phyloP scores from a whole-genome alignment of 441 rosid species.

The Bruguiera hainesii region DNA sequence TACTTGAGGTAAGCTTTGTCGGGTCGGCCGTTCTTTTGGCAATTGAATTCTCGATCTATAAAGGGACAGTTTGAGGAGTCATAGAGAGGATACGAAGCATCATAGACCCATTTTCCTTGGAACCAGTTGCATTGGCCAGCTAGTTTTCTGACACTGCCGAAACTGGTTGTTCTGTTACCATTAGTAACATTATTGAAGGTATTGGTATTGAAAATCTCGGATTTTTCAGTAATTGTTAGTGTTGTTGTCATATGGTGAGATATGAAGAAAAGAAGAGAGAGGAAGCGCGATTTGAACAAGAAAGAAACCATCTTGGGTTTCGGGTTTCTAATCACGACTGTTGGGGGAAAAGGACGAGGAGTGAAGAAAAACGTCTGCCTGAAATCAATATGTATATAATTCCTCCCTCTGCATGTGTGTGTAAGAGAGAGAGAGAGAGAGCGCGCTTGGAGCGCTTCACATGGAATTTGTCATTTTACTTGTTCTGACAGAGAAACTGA shows the following conservation, averaged over 20 bases:
- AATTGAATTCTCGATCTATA: conserved; percentile 72
- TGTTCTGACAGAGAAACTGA: conserved; percentile 4
- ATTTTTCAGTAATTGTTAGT: conserved; percentile 10
- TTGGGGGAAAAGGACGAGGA: neutral
- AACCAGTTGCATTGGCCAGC: conserved; percentile 52
- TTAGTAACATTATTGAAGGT: neutral
- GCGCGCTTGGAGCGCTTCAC: conserved; percentile 19
- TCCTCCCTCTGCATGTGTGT: neutral
- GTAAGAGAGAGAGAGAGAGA: neutral
- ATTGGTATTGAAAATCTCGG: conserved; percentile 16
- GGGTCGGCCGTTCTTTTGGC: conserved; percentile 74
- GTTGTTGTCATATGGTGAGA: conserved; percentile 16
- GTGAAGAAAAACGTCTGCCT: conserved; percentile 22
- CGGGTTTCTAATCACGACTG: conserved; percentile 19
- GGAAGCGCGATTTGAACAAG: conserved; percentile 1
- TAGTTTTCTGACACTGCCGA: conserved; percentile 5
- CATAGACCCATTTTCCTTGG: conserved; percentile 79
- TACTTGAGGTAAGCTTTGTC: conserved; percentile 62
- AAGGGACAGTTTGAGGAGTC: conserved; percentile 66
- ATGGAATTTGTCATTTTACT: conserved; percentile 23
- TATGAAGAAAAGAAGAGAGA: conserved; percentile 10
- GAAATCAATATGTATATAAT: conserved; percentile 23
- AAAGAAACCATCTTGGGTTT: conserved; percentile 39
- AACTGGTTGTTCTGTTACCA: neutral
- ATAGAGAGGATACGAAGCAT: conserved; percentile 69